phyloP scores from a whole-genome alignment of 129 eudicot species.

The Tanacetum coccineum region DNA sequence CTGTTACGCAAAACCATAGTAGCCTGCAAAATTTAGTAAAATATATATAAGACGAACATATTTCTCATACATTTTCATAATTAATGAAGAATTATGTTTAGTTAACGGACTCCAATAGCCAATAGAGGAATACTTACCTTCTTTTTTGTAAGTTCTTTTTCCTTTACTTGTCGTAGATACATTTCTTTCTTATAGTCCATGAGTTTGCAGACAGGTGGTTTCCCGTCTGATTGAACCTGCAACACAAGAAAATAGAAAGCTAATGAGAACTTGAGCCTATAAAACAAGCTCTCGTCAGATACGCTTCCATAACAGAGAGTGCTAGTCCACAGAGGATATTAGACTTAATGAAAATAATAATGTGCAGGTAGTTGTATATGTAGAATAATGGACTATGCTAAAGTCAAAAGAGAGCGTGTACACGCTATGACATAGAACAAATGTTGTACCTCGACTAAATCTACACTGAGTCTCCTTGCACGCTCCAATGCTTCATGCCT shows the following conservation, averaged over 20 bases:
- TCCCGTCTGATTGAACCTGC: slow-evolving; percentile 60
- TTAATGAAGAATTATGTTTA: background rate
- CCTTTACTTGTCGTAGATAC: slow-evolving; percentile 41
- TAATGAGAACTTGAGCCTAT: background rate
- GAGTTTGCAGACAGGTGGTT: slow-evolving; percentile 88
- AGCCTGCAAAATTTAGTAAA: background rate
- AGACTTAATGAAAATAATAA: background rate
- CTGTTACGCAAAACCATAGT: background rate
- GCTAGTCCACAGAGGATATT: background rate
- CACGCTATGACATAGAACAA: background rate
- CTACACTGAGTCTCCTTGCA: slow-evolving; percentile 50
- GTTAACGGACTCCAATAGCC: background rate
- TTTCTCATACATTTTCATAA: background rate
- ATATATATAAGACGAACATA: background rate
- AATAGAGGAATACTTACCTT: slow-evolving; percentile 21
- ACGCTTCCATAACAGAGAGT: too few species aligned
- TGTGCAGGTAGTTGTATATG: background rate
- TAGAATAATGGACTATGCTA: background rate
- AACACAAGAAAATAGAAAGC: slow-evolving; percentile 6
- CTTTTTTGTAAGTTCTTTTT: slow-evolving; percentile 65
- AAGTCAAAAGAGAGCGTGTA: background rate
- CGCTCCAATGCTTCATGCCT: slow-evolving; percentile 59
- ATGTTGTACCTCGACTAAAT: slow-evolving; percentile 34
- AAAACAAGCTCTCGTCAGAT: background rate
- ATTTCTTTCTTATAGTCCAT: slow-evolving; percentile 63